Conservation (phyloP, 129 eudicot genomes). For the Pseudognaphalium luteoalbum region DNA sequence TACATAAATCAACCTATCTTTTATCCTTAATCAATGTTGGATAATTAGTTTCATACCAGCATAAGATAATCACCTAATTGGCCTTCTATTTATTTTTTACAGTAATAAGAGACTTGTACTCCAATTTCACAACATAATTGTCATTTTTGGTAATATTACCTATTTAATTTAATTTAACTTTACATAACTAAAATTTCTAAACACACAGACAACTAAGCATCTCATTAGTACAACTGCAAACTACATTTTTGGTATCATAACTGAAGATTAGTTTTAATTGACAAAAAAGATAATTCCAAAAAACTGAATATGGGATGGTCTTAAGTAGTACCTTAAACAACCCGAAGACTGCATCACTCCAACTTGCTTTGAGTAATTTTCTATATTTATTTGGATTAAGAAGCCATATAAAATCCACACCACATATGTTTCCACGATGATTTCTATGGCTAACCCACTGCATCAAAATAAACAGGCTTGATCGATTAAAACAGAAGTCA, state of each 20-base stretch:
- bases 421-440: conserved; percentile 97
- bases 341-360: conserved; percentile 93
- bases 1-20: not conserved
- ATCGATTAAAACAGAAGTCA: not conserved
- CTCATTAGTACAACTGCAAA: not conserved
- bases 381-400: conserved; percentile 90
- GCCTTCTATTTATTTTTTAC: not conserved
- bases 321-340: conserved; percentile 74
- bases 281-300: not conserved
- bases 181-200: too few species aligned
- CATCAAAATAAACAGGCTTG: not conserved
- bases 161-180: too few species aligned
- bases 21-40: not conserved
- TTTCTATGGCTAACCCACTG: conserved; percentile 99
- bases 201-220: not conserved
- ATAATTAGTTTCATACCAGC: not conserved
- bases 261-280: not conserved
- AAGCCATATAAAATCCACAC: conserved; percentile 99
- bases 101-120: not conserved
- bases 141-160: not conserved
- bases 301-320: not conserved
- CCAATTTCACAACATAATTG: not conserved
- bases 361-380: conserved; percentile 77
- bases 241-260: not conserved
- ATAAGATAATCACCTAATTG: not conserved